These are phyloP conservation scores for Penicillium roqueforti DNA, from an alignment of 495 filamentous ascomycete species.

Conservation along the genomic window DNA sequence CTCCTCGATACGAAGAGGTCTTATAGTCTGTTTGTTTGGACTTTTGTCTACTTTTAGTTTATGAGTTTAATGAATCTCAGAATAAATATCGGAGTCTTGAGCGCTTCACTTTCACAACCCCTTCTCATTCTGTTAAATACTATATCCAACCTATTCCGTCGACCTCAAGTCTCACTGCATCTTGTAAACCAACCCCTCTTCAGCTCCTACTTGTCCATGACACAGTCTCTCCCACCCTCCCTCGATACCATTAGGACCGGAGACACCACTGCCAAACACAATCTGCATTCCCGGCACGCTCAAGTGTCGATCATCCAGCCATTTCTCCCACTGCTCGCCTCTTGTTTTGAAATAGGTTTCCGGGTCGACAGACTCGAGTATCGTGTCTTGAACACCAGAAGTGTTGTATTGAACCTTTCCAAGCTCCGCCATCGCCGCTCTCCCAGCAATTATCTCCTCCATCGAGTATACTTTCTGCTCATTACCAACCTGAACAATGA, in stretches of 20 bases:
- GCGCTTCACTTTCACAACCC: background rate
- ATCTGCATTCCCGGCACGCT: slow-evolving; percentile 33
- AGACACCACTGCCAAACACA: slow-evolving; percentile 42
- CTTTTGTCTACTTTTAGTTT: background rate
- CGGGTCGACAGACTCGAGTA: slow-evolving; percentile 26
- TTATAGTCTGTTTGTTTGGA: background rate
- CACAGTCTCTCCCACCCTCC: slow-evolving; percentile 44
- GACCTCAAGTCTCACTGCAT: background rate
- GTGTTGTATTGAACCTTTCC: slow-evolving; percentile 42
- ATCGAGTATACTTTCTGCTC: slow-evolving; percentile 33
- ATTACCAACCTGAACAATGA: slow-evolving; percentile 40
- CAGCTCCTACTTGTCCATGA: slow-evolving; percentile 34
- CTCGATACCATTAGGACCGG: slow-evolving; percentile 30
- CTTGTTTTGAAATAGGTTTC: slow-evolving; percentile 29
- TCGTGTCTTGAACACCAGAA: slow-evolving; percentile 35
- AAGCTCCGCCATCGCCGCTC: slow-evolving; percentile 8
- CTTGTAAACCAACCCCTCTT: slow-evolving; percentile 42
- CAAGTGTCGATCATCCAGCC: slow-evolving; percentile 28
- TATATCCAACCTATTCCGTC: background rate
- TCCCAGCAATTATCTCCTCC: slow-evolving; percentile 17
- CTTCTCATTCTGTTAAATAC: background rate
- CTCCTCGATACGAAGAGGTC: background rate
- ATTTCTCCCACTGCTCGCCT: slow-evolving; percentile 27
- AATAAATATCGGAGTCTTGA: background rate
- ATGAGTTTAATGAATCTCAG: background rate